Evolutionary conservation across 73 alveolate species (phyloP), one percentile per base, ranked within the genome.

Genomic region (Paramecium primaurelia): DNA sequence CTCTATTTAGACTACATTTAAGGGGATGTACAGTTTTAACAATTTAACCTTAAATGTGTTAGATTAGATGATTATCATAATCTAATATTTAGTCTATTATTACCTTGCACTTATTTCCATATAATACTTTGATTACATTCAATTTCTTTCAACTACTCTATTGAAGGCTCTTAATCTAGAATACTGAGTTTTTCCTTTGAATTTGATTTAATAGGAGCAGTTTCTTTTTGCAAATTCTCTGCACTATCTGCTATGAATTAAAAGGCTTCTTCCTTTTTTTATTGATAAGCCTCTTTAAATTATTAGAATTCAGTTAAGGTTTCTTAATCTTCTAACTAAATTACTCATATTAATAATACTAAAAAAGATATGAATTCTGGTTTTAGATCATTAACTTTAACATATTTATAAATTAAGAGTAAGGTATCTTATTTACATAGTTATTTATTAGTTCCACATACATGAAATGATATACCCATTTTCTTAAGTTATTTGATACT

Each of bases 231-330:
- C 2, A 40, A n/a, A 16, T 37, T 73, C 7, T 73, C 87, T 8
- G 14, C 18, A 9, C 59, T 40, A 6, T 73, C 59, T 1, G 37
- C 4, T 9, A 73, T 34, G 3, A 73, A 4, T 73, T 73, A 73
- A 40, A 73, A 73, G 14, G 22, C 87, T 37, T 73, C 87, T 73
- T 73, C 59, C 18, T 73, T 73, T 73, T 73, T 37, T 73, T 73
- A 36, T 34, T 73, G 3, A 12, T 73, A 73, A 12, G 58, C 34
- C 18, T 71, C 86, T 71, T 28, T 38, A 71, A 71, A 71, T 30
- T 10, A 40, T 36, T 22, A 6, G 40, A 37, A 73, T 38, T 73
- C 87, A 32, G 25, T 22, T 73, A 73, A 30, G 37, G 87, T 30
- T 22, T 40, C 59, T 36, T 73, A 9, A 36, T 73, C 87, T 36